A percentile compares a stretch with the other conserved stretches of the same genome.
phyloP scores from a whole-genome alignment of 2,329 filamentous ascomycete genomes.

The Colletotrichum filicis region DNA sequence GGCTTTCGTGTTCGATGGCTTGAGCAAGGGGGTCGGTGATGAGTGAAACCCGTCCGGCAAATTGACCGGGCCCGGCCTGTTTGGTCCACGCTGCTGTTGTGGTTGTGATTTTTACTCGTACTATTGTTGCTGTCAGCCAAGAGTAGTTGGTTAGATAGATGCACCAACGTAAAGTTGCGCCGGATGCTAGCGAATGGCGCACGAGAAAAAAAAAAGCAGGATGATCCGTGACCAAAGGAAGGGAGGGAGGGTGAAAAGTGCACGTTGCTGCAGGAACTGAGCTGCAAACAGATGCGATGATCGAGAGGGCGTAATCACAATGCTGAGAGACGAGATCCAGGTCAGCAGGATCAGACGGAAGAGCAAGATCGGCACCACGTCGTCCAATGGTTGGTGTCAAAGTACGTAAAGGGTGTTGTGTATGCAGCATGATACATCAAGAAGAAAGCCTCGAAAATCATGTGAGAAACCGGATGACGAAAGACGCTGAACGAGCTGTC shows the following conservation, averaged over 20 bases:
- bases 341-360: conserved; percentile 5
- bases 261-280: conserved; percentile 3
- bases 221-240: background rate
- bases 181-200: background rate
- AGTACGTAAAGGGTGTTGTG: conserved; percentile 26
- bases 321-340: background rate
- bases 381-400: conserved; percentile 1
- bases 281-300: background rate
- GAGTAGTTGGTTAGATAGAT: background rate
- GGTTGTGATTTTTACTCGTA: background rate
- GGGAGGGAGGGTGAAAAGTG: background rate
- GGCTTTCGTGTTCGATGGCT: conserved; percentile 5
- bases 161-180: background rate
- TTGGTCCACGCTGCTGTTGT: background rate
- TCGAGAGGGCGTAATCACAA: background rate
- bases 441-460: conserved; percentile 12
- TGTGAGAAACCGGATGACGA: background rate
- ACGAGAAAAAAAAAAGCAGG: background rate
- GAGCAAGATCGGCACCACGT: conserved; percentile 1
- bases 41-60: background rate
- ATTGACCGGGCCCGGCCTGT: background rate
- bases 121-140: background rate
- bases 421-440: background rate
- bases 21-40: background rate
- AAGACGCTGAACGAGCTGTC: background rate